Percentiles rank a stretch among this genome's conserved stretches.
Evolutionary conservation across 257 asterid species (phyloP).

Genomic region (Solanum piurae): DNA sequence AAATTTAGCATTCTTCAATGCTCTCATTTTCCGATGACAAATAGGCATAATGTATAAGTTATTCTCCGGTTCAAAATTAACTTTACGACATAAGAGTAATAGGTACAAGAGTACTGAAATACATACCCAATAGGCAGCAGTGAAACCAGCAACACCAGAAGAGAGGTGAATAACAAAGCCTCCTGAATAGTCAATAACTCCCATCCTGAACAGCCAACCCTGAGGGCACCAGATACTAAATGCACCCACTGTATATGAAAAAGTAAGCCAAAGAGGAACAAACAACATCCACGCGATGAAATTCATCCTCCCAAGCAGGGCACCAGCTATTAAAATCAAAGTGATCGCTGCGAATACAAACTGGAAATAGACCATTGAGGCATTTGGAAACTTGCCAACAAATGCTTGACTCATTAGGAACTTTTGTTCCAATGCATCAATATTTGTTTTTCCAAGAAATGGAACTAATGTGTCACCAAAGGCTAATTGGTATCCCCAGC

Average conservation of each 20-base stretch:
- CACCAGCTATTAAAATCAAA: slow-evolving; percentile 58
- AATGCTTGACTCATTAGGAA: slow-evolving; percentile 26
- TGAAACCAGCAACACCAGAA: slow-evolving; percentile 77
- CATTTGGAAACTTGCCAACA: slow-evolving; percentile 35
- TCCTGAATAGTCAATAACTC: slow-evolving; percentile 70
- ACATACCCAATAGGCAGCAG: slow-evolving; percentile 78
- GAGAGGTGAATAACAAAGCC: slow-evolving; percentile 71
- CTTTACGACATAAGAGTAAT: neutral
- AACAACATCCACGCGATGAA: slow-evolving; percentile 75
- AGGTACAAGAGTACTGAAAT: neutral
- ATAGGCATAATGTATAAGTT: neutral
- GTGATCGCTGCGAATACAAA: slow-evolving; percentile 80
- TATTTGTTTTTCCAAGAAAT: slow-evolving; percentile 38
- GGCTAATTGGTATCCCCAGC: slow-evolving; percentile 66
- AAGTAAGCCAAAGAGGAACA: slow-evolving; percentile 74
- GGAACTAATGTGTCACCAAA: slow-evolving; percentile 40
- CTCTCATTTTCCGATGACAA: neutral
- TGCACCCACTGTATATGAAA: slow-evolving; percentile 61
- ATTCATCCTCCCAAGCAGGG: slow-evolving; percentile 70
- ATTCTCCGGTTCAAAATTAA: neutral
- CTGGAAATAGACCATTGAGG: slow-evolving; percentile 73
- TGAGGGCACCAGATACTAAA: slow-evolving; percentile 61
- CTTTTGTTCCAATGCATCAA: slow-evolving; percentile 37
- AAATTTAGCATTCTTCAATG: neutral
- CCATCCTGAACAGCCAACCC: slow-evolving; percentile 51